phyloP scores from a whole-genome alignment of 1,284 basidiomycete species.

The Polyporus tsugae region DNA sequence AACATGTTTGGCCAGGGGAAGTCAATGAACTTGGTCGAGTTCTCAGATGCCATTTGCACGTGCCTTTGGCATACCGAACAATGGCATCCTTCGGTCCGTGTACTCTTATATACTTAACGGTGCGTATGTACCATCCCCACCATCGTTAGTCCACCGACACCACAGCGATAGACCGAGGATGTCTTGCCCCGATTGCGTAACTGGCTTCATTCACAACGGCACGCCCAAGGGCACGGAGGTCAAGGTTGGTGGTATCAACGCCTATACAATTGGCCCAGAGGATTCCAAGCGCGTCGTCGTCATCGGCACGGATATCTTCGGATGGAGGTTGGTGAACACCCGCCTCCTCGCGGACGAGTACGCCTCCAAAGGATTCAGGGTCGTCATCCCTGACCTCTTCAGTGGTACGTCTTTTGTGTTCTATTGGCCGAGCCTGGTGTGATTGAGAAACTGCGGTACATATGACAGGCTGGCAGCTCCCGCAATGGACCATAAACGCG shows the following conservation, averaged over 20 bases:
- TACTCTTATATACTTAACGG: background rate
- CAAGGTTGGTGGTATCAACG: slow-evolving; percentile 31
- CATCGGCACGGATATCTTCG: slow-evolving; percentile 37
- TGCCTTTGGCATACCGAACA: background rate
- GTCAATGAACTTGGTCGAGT: background rate
- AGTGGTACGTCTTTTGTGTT: slow-evolving; percentile 24
- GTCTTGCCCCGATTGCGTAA: slow-evolving; percentile 10
- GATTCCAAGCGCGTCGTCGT: slow-evolving; percentile 33
- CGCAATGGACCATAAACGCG: slow-evolving; percentile 33
- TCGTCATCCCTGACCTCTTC: slow-evolving; percentile 36
- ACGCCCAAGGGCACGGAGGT: slow-evolving; percentile 34
- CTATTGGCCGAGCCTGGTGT: background rate
- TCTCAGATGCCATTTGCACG: background rate
- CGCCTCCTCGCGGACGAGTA: slow-evolving; percentile 39
- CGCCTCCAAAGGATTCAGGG: slow-evolving; percentile 34
- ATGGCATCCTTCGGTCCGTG: background rate
- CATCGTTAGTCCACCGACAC: background rate
- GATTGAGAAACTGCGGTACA: background rate
- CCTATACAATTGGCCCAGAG: slow-evolving; percentile 34
- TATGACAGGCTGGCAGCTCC: slow-evolving; percentile 31
- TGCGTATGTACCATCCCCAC: background rate
- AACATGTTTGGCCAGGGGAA: background rate
- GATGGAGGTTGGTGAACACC: slow-evolving; percentile 36
- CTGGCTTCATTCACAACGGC: slow-evolving; percentile 32
- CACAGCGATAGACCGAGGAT: background rate